A percentile compares a stretch with the other conserved stretches of the same genome.
These are phyloP conservation scores for Trichoderma sp. DNA, from an alignment of 2,329 filamentous ascomycete species.

Conservation along the genomic window DNA sequence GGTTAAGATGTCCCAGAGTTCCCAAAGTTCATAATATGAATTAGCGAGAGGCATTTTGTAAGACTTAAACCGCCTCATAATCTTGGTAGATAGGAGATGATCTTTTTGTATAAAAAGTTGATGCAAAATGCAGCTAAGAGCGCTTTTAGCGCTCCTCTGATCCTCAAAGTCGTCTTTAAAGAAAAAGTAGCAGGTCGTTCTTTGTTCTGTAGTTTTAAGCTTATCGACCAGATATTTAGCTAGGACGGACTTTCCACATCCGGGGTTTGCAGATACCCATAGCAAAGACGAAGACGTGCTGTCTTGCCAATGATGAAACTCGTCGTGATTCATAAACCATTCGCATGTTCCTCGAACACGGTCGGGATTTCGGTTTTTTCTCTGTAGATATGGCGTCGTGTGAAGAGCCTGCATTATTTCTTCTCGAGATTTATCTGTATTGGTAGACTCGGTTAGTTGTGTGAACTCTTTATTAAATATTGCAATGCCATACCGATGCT, in stretches of 20 bases:
- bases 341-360: slow-evolving; percentile 32
- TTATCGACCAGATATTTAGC: slow-evolving; percentile 29
- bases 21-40: slow-evolving; percentile 20
- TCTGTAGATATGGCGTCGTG: neutral
- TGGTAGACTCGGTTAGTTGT: too few species aligned
- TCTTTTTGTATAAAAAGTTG: slow-evolving; percentile 35
- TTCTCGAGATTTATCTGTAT: neutral
- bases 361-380: slow-evolving; percentile 30
- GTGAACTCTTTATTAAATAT: too few species aligned
- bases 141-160: slow-evolving; percentile 30
- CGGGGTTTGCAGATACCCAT: slow-evolving; percentile 35
- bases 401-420: neutral
- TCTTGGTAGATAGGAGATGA: neutral
- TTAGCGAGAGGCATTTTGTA: neutral
- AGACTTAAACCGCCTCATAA: neutral
- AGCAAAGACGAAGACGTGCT: slow-evolving; percentile 24
- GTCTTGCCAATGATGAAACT: slow-evolving; percentile 29
- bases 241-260: slow-evolving; percentile 33
- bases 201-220: slow-evolving; percentile 19
- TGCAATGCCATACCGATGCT: too few species aligned
- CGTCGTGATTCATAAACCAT: slow-evolving; percentile 32
- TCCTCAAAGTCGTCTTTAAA: slow-evolving; percentile 43
- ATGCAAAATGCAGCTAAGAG: slow-evolving; percentile 37
- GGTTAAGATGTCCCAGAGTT: neutral
- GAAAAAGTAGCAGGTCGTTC: slow-evolving; percentile 42